These are phyloP conservation scores for Geranium brycei DNA, from an alignment of 345 rosid species.

Conservation along the genomic window DNA sequence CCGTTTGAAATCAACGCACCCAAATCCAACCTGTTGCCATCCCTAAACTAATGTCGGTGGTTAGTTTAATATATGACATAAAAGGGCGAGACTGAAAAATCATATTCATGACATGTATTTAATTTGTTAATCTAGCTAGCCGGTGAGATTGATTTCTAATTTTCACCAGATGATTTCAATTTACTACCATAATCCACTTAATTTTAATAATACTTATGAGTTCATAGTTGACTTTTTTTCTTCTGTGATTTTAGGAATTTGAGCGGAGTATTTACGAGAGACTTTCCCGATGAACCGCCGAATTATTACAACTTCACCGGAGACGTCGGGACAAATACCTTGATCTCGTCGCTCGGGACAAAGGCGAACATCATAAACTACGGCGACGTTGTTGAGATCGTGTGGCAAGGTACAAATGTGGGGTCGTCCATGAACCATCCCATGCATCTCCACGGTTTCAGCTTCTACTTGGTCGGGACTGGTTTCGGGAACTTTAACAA, in stretches of 20 bases:
- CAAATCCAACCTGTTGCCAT: too few relatives aligned
- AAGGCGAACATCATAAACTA: constrained; percentile 19
- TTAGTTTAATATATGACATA: too few relatives aligned
- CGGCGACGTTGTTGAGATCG: constrained; percentile 25
- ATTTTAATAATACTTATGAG: too few relatives aligned
- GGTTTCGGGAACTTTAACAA: constrained; percentile 26
- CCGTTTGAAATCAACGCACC: too few relatives aligned
- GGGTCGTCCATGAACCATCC: constrained; percentile 23
- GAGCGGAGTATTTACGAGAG: constrained; percentile 8
- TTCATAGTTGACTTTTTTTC: neutral
- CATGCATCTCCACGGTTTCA: constrained; percentile 32
- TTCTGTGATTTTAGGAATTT: constrained; percentile 8
- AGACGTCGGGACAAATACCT: constrained; percentile 5
- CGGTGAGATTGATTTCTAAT: too few relatives aligned
- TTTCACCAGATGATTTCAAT: too few relatives aligned
- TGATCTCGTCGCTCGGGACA: constrained; percentile 12
- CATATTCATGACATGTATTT: too few relatives aligned
- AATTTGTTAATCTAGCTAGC: too few relatives aligned
- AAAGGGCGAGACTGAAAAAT: too few relatives aligned
- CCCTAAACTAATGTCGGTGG: too few relatives aligned
- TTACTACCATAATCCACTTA: too few relatives aligned
- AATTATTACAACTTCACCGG: constrained; percentile 23
- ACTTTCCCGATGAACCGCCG: constrained; percentile 16
- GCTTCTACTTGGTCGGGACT: constrained; percentile 33
- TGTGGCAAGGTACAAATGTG: constrained; percentile 30